These are phyloP conservation scores for Chaetomiaceae sp. DNA, from an alignment of 2,329 filamentous ascomycete genomes.

Conservation along the genomic window DNA sequence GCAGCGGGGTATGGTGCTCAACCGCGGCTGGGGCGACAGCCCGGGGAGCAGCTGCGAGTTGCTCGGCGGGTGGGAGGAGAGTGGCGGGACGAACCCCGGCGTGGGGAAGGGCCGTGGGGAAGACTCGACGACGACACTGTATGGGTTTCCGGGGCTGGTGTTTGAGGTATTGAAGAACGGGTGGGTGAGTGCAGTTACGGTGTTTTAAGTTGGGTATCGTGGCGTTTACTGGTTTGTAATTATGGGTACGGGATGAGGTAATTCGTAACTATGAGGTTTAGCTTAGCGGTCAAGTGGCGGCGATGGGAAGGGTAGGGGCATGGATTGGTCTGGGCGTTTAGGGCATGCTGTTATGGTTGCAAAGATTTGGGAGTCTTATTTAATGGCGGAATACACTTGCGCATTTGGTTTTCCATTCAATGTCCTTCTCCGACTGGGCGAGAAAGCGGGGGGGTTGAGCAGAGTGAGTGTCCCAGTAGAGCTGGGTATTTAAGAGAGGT, in stretches of 20 bases:
- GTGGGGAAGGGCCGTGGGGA: constrained; percentile 45
- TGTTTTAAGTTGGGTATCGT: constrained; percentile 57
- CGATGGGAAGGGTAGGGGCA: too few relatives aligned
- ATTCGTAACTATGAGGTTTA: too few relatives aligned
- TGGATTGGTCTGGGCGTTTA: too few relatives aligned
- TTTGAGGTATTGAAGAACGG: constrained; percentile 96
- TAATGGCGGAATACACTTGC: too few relatives aligned
- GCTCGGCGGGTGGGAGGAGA: constrained; percentile 82
- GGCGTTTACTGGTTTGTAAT: not conserved
- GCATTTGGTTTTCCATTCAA: too few relatives aligned
- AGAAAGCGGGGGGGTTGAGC: too few relatives aligned
- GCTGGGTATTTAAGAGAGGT: too few relatives aligned
- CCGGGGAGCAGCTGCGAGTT: constrained; percentile 86
- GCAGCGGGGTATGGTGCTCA: constrained; percentile 78
- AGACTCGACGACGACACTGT: constrained; percentile 73
- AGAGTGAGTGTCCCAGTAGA: too few relatives aligned
- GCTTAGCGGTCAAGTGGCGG: too few relatives aligned
- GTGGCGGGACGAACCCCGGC: constrained; percentile 46
- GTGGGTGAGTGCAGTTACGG: constrained; percentile 80
- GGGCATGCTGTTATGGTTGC: too few relatives aligned
- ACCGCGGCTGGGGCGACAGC: constrained; percentile 86
- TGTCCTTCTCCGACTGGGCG: too few relatives aligned
- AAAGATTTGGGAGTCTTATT: too few relatives aligned
- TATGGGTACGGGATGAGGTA: not conserved
- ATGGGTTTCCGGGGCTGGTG: constrained; percentile 87